Evolutionary conservation across 2,329 filamentous ascomycete genomes (phyloP), one percentile per base, ranked within the genome.

Genomic region (Arthrobotrys musiformis): DNA sequence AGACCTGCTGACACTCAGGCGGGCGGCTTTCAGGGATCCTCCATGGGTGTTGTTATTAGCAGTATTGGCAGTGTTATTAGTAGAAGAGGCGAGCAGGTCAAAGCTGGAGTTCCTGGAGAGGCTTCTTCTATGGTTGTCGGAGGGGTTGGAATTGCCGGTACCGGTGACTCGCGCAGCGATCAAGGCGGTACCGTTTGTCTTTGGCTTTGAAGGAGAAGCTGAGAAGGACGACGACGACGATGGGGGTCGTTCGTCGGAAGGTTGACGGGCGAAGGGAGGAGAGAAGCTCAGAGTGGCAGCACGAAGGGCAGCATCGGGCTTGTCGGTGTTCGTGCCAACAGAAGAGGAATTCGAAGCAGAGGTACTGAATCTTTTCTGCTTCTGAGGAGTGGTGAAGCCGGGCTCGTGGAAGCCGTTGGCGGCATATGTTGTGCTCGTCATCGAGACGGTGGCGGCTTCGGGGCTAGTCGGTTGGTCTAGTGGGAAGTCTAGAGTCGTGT

Each of bases 81-180:
- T 42, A 42, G 70, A 33, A 28, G 72, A 30, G 5, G 64, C 72
- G 17, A 70, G 58, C 37, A 70, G 19, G 58, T 76, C 72, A 66
- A 60, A 76, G 40, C 72, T 76, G 13, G 72, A 66, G 30, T 76
- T 76, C 48, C 66, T 70, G 19, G 72, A 76, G 15, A 76, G 46
- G 15, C 50, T 64, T 33, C 35, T 62, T 35, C 64, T 30, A 26
- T 44, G 64, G 33, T 50, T 11, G 61, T 69, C 70, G 24, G 70
- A 50, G 8, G 72, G 46, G 17, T 64, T 64, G 13, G 72, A 60
- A 50, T 56, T 68, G 19, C 72, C 72, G 28, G 72, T 76, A 52
- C 72, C 72, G 48, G 70, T 76, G 19, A 64, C 72, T 58, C 72
- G 72, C 58, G 72, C 72, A 35, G 72, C 72, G 72, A 76, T 76